Percentiles rank a stretch among this genome's conserved stretches.
phyloP scores from a whole-genome alignment of 768 basidiomycete species.

The Leccinellum luteum region DNA sequence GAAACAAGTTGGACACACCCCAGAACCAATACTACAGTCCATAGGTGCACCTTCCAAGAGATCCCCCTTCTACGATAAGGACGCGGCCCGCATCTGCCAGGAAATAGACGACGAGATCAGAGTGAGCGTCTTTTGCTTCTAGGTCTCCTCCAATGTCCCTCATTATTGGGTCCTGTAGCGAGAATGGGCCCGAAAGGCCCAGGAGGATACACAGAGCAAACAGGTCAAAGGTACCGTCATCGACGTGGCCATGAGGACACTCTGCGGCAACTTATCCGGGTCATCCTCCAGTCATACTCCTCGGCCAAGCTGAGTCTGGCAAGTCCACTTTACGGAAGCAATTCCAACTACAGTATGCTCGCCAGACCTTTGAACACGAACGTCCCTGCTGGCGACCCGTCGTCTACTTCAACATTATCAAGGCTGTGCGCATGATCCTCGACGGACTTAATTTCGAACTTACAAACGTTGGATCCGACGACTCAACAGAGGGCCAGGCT shows the following conservation, averaged over 20 bases:
- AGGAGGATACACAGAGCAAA: constrained; percentile 43
- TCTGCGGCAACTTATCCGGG: constrained; percentile 7
- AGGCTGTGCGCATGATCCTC: constrained; percentile 71
- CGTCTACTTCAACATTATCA: constrained; percentile 82
- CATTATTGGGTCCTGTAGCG: constrained; percentile 36
- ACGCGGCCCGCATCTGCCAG: constrained; percentile 47
- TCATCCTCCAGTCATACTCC: constrained; percentile 54
- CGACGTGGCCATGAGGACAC: neutral
- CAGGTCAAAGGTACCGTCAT: constrained; percentile 51
- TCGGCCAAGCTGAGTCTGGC: constrained; percentile 79
- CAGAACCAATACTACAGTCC: constrained; percentile 33
- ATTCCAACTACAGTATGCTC: constrained; percentile 78
- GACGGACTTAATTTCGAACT: constrained; percentile 66
- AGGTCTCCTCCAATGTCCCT: neutral
- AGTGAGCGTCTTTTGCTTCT: constrained; percentile 31
- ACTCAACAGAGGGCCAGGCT: constrained; percentile 31
- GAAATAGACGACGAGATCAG: constrained; percentile 57
- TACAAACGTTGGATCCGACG: constrained; percentile 29
- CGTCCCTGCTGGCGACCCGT: constrained; percentile 76
- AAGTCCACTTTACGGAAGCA: constrained; percentile 86
- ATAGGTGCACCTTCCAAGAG: constrained; percentile 29
- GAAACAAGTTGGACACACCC: constrained; percentile 26
- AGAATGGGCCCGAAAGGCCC: constrained; percentile 45
- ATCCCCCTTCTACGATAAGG: constrained; percentile 38
- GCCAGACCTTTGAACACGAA: constrained; percentile 64